Evolutionary conservation across 164 flowering plant species (phyloP).

Genomic region (Euptelea pleiosperma): DNA sequence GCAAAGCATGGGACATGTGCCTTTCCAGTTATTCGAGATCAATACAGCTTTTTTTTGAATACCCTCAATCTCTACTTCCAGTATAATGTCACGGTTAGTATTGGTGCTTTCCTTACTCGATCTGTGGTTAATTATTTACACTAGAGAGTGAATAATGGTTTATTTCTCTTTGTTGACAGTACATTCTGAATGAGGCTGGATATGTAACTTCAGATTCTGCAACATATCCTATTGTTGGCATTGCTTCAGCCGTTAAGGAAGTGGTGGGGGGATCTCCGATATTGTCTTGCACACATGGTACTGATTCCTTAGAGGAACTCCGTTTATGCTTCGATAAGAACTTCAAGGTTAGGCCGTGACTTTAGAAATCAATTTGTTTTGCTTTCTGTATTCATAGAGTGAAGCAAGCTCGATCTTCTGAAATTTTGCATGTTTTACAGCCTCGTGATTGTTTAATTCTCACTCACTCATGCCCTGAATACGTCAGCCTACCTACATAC

Average conservation of each 20-base stretch:
- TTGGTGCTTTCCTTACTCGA: too few relatives aligned
- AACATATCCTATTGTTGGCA: conserved; percentile 64
- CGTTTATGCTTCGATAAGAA: too few relatives aligned
- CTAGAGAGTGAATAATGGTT: too few relatives aligned
- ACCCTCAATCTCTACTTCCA: too few relatives aligned
- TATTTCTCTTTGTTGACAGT: too few relatives aligned
- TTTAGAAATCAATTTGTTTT: too few relatives aligned
- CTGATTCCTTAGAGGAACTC: too few relatives aligned
- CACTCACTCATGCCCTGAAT: conserved; percentile 47
- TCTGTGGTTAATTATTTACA: too few relatives aligned
- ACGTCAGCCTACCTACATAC: conserved; percentile 58
- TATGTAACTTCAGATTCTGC: conserved; percentile 65
- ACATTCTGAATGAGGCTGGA: conserved; percentile 44
- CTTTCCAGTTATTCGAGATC: conserved; percentile 54
- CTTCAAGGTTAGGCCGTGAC: too few relatives aligned
- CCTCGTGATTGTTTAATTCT: conserved; percentile 50
- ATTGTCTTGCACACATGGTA: conserved; percentile 52
- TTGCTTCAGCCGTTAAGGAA: conserved; percentile 62
- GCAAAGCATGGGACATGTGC: conserved; percentile 87
- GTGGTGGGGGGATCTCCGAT: conserved; percentile 59
- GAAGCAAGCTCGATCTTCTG: too few relatives aligned
- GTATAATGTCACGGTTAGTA: conserved; percentile 73
- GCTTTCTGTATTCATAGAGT: too few relatives aligned
- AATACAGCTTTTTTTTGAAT: conserved; percentile 62
- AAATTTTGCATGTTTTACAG: conserved; percentile 33